Base-by-base conservation (phyloP, 495 filamentous ascomycete species). In the Penicillium simplicissimum region DNA sequence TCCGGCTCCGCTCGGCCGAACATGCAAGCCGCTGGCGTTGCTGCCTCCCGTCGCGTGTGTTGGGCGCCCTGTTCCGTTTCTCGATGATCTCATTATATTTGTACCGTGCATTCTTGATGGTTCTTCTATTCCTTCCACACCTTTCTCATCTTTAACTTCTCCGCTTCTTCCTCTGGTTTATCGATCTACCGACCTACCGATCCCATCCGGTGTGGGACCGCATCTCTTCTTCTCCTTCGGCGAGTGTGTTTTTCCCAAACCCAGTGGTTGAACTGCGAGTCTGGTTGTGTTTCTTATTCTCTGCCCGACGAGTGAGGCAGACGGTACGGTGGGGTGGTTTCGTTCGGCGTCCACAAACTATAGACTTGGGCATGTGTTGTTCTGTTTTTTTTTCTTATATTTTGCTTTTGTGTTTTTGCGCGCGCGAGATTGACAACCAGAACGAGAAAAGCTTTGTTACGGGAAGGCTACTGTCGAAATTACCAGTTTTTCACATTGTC, bases 331-430 rank as follows among this genome's bases (percentile, higher is more conserved):
- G 71, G 73, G 73, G 72, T 72, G 75, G 69, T 68, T 76, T 77
- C 68, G 66, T 76, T 67, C 65, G 76, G 76, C 76, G 76, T 79
- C 76, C 72, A 74, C 71, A 71, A 53, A 64, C 65, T 64, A 79
- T 79, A 79, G 76, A 79, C 74, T 67, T 72, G 76, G 76, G 76
- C 76, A 79, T 79, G 76, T 78, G 51, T 55, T 28, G 25, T 31
- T 31, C 28, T 25, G 35, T 40, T 57, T 64, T 68, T 67, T 59
- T 67, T 72, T 70, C 71, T 70, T 67, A 1, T 25, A 1, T 31
- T 31, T 31, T 31, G 6, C 4, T 28, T 28, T 6, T 4, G 4
- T 31, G n/a, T 31, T 31, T 31, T 7, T 31, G 28, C 28, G 28
- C 28, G 59, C 63, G 66, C 60, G 57, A 68, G 54, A 62, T 69